Evolutionary conservation across 805 yeast genomes (phyloP), one percentile per base, ranked within the genome.

Genomic region (Kluyveromyces siamensis): DNA sequence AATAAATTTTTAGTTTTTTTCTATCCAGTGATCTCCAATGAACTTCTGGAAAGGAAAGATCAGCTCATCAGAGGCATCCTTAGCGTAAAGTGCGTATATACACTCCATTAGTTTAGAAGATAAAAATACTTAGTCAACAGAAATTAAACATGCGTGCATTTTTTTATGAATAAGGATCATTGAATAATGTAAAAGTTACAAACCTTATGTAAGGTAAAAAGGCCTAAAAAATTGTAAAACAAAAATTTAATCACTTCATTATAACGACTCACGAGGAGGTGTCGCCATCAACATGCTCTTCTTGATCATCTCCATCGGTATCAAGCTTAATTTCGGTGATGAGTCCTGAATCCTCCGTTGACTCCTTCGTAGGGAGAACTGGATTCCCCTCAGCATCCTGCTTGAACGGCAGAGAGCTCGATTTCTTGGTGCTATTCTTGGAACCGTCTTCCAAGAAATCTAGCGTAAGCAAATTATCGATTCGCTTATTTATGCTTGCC

Each of bases 381-480:
- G 35, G 35, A 30, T 30, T 30, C 14, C 39, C 45, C 3, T 43
- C 45, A n/a, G 10, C n/a, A 25, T 35, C 36, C 25, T 43, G 33
- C 33, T 43, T 43, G 39, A 19, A 43, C 10, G 45, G 45, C n/a
- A 43, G 18, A 16, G 39, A 36, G 36, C 45, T 43, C 14, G 59
- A 58, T 49, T 62, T 62, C 27, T 58, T 43, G 37, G 59, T 60
- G 27, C 56, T 60, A 45, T 61, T 61, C 40, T 55, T 54, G 11
- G 58, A 52, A 21, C 66, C 65, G 41, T 61, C 63, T 43, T 62
- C 65, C 37, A 63, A 50, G 46, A 61, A 58, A 48, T 62, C 66
- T 44, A 65, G 53, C 1, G 60, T 55, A 17, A 65, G 50, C 11
- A 58, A 52, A 35, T 57, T 55, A 43, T 63, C 67, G 16, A 63